Conservation (phyloP, 768 basidiomycete species). For the Suillus clintonianus region DNA sequence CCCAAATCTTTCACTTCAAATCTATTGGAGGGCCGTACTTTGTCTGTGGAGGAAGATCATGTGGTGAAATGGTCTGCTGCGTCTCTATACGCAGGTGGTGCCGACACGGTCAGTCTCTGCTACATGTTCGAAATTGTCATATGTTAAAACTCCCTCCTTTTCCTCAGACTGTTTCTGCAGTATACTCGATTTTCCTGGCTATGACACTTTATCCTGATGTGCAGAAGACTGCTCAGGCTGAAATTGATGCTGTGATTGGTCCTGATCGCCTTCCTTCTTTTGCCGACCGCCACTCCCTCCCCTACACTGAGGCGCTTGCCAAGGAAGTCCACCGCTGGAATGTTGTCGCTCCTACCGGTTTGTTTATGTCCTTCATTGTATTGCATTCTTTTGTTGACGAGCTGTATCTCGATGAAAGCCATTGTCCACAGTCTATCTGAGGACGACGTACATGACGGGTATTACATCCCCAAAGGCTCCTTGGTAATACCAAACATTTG, state of each 20-base stretch:
- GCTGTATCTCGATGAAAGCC: conserved; percentile 11
- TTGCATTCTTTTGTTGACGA: conserved; percentile 33
- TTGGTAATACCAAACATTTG: conserved; percentile 25
- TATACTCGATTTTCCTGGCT: conserved; percentile 63
- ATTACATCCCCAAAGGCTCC: conserved; percentile 54
- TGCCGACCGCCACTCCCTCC: conserved; percentile 56
- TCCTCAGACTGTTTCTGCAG: conserved; percentile 58
- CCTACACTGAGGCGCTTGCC: conserved; percentile 60
- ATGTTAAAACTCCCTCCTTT: conserved; percentile 4
- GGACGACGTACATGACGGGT: conserved; percentile 63
- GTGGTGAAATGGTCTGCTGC: conserved; percentile 32
- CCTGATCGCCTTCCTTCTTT: conserved; percentile 61
- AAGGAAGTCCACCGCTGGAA: conserved; percentile 59
- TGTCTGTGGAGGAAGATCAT: conserved; percentile 42
- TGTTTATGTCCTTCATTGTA: conserved; percentile 33
- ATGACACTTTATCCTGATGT: conserved; percentile 58
- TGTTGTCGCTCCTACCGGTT: conserved; percentile 40
- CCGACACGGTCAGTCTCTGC: conserved; percentile 3
- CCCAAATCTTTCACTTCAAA: conserved; percentile 51
- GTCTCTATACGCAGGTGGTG: conserved; percentile 25
- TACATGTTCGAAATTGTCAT: too few species aligned
- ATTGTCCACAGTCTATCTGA: conserved; percentile 52
- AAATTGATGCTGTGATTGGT: conserved; percentile 62
- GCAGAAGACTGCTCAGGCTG: conserved; percentile 58
- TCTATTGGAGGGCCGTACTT: conserved; percentile 49